A percentile compares a stretch with the other conserved stretches of the same genome.
Evolutionary conservation across 805 yeast species (phyloP).

Genomic region (Metschnikowia kunwiensis): DNA sequence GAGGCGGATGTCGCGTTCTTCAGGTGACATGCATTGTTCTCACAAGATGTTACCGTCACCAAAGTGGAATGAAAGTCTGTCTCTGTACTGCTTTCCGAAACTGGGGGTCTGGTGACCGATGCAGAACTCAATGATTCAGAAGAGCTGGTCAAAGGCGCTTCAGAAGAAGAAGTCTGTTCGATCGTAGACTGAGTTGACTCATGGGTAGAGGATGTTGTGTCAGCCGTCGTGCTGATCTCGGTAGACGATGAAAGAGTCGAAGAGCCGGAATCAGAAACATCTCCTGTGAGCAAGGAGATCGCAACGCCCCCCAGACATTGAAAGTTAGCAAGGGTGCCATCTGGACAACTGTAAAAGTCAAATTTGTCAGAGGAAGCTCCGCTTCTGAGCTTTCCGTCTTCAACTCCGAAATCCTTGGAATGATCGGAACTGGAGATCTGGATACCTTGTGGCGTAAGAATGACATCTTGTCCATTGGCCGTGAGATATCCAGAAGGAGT

Average conservation of each 20-base stretch:
- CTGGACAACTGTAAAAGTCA: constrained; percentile 27
- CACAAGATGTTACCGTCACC: constrained; percentile 27
- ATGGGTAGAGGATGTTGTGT: background rate
- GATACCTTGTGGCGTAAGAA: constrained; percentile 18
- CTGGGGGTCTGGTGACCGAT: constrained; percentile 10
- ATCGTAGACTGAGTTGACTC: constrained; percentile 16
- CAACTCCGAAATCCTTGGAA: constrained; percentile 28
- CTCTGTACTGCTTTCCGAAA: constrained; percentile 17
- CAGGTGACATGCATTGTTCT: constrained; percentile 13
- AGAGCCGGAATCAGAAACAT: constrained; percentile 20
- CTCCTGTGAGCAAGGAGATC: constrained; percentile 11
- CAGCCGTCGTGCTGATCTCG: constrained; percentile 13
- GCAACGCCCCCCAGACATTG: constrained; percentile 12
- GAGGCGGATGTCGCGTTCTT: constrained; percentile 1
- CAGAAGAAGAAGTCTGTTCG: background rate
- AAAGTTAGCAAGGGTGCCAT: constrained; percentile 17
- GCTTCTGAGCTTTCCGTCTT: constrained; percentile 26
- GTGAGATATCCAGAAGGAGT: constrained; percentile 31
- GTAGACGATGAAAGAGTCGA: constrained; percentile 25
- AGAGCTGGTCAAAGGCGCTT: background rate
- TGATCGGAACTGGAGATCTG: constrained; percentile 17
- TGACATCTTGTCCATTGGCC: constrained; percentile 22
- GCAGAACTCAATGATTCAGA: constrained; percentile 10
- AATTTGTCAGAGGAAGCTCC: constrained; percentile 16
- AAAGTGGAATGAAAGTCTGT: constrained; percentile 22